Evolutionary conservation across 2,329 filamentous ascomycete species (phyloP).

Genomic region (Colletotrichum australisinense): DNA sequence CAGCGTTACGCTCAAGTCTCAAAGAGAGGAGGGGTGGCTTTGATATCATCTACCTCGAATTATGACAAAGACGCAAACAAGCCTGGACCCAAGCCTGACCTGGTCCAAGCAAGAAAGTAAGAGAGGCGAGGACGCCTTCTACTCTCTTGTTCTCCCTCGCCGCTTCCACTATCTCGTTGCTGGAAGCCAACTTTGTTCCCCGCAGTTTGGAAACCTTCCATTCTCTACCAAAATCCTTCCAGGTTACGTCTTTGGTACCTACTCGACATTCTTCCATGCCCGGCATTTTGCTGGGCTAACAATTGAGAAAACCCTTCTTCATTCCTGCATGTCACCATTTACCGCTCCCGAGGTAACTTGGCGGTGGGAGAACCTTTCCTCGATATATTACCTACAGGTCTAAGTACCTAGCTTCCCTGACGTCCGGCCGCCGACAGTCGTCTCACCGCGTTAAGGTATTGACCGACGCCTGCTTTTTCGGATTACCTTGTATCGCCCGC

Average conservation of each 20-base stretch:
- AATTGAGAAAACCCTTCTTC: no score
- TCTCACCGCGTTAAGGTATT: slow-evolving; percentile 22
- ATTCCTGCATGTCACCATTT: not conserved
- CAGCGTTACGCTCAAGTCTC: not conserved
- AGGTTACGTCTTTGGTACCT: not conserved
- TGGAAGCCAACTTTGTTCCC: not conserved
- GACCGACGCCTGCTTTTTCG: slow-evolving; percentile 15
- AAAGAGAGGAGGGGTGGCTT: not conserved
- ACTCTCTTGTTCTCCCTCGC: not conserved
- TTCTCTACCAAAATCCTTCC: not conserved
- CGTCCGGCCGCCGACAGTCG: slow-evolving; percentile 7
- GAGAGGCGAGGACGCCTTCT: not conserved
- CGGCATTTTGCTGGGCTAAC: not conserved
- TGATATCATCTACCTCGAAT: not conserved
- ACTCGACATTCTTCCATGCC: slow-evolving; percentile 24
- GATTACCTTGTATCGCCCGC: not conserved
- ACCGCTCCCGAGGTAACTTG: no score
- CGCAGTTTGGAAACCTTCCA: not conserved
- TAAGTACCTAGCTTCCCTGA: no score
- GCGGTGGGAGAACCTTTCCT: no score
- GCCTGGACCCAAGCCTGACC: not conserved
- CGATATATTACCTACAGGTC: no score
- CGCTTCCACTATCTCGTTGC: not conserved
- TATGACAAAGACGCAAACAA: not conserved
- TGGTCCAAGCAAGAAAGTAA: not conserved